Conservation (phyloP, 1,284 basidiomycete species). For the Leccinum angustisporum region DNA sequence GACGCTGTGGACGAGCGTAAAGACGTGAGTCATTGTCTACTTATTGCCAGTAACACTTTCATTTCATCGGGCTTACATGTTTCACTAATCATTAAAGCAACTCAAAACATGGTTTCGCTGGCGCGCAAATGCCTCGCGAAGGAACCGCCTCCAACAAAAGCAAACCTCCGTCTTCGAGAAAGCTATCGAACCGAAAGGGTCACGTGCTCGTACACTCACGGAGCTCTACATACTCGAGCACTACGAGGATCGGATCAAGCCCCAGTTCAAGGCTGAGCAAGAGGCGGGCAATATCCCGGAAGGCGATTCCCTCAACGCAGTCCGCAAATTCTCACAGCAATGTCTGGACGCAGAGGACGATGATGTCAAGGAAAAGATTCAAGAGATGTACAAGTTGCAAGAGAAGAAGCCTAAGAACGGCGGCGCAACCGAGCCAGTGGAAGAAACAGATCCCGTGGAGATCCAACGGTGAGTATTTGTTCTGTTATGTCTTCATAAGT, state of each 20-base stretch:
- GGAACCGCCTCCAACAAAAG: not conserved
- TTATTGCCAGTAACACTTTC: too few relatives aligned
- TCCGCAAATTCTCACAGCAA: not conserved
- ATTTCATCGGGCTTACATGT: too few relatives aligned
- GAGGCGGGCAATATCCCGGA: not conserved
- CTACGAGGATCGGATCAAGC: conserved; percentile 5
- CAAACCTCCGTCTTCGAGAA: not conserved
- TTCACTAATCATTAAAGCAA: not conserved
- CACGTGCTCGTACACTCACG: not conserved
- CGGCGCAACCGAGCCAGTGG: not conserved
- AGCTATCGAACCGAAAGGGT: not conserved
- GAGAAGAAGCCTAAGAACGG: not conserved
- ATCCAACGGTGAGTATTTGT: not conserved
- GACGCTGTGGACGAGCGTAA: not conserved
- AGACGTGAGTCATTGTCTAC: not conserved
- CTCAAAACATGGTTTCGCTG: conserved; percentile 4
- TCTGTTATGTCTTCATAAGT: not conserved
- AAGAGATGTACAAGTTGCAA: not conserved
- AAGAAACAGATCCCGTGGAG: not conserved
- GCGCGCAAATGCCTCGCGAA: not conserved
- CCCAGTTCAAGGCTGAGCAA: not conserved
- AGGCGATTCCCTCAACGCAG: not conserved
- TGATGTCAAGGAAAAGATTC: not conserved
- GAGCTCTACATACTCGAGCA: conserved; percentile 1
- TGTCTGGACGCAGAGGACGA: not conserved